phyloP scores from a whole-genome alignment of 116 monocot genomes.

The Cymodocea nodosa region DNA sequence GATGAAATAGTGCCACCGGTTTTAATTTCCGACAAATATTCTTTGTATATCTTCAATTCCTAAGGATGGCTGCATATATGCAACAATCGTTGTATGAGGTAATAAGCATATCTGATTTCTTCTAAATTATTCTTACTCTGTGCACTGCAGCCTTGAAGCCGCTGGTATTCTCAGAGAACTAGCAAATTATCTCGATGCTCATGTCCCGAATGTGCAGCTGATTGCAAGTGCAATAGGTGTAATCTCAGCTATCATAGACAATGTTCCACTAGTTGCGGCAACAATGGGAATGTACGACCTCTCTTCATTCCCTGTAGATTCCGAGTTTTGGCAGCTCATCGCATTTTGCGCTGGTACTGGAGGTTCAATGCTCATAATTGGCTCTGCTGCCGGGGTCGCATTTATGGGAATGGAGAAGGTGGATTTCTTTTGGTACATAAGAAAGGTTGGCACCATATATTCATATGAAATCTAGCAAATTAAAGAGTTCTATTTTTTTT shows the following conservation, averaged over 20 bases:
- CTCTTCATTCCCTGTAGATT: slow-evolving; percentile 79
- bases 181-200: slow-evolving; percentile 89
- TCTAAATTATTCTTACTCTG: neutral
- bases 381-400: slow-evolving; percentile 97
- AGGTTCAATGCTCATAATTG: slow-evolving; percentile 97
- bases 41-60: too few species aligned
- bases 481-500: neutral
- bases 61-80: too few species aligned
- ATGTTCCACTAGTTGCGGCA: slow-evolving; percentile 95
- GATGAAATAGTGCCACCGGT: too few species aligned
- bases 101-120: too few species aligned
- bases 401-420: slow-evolving; percentile 99
- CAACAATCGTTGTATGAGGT: too few species aligned
- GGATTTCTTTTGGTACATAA: slow-evolving; percentile 96
- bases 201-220: slow-evolving; percentile 69
- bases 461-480: neutral
- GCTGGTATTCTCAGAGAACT: slow-evolving; percentile 87
- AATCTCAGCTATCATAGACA: slow-evolving; percentile 87
- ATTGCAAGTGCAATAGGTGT: slow-evolving; percentile 89
- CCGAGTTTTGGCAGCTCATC: slow-evolving; percentile 94
- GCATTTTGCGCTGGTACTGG: slow-evolving; percentile 98
- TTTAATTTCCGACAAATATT: too few species aligned
- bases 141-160: slow-evolving; percentile 67
- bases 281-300: slow-evolving; percentile 99
- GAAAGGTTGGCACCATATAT: slow-evolving; percentile 42